Conservation (phyloP, 768 basidiomycete species). For the Boletales sp. region DNA sequence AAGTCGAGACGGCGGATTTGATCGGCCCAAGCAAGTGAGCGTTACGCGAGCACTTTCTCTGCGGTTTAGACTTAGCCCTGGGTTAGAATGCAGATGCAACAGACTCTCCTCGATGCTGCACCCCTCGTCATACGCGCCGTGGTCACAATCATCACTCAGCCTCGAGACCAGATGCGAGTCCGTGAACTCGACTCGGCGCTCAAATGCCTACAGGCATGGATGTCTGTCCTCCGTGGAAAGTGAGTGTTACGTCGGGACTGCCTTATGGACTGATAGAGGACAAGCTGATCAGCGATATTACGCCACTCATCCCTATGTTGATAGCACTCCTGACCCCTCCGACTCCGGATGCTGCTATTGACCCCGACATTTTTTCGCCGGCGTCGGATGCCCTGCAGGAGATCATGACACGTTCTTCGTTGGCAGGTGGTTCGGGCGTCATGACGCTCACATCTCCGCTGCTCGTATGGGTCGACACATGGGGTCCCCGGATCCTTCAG, state of each 20-base stretch:
- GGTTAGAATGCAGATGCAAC: slow-evolving; percentile 56
- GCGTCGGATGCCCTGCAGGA: slow-evolving; percentile 75
- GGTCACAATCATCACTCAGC: slow-evolving; percentile 48
- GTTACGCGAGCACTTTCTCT: slow-evolving; percentile 8
- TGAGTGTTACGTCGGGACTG: slow-evolving; percentile 31
- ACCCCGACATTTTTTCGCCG: slow-evolving; percentile 55
- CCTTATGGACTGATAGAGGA: neutral
- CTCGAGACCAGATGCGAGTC: slow-evolving; percentile 26
- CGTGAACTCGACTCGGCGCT: slow-evolving; percentile 66
- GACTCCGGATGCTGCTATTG: slow-evolving; percentile 31
- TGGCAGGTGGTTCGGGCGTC: slow-evolving; percentile 66
- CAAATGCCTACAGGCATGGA: slow-evolving; percentile 83
- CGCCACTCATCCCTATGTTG: slow-evolving; percentile 64
- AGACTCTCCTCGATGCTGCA: slow-evolving; percentile 63
- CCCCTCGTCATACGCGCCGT: slow-evolving; percentile 73
- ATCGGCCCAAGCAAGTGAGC: slow-evolving; percentile 68
- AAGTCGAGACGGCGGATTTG: slow-evolving; percentile 72
- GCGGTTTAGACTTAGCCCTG: slow-evolving; percentile 6
- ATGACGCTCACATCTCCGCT: slow-evolving; percentile 81
- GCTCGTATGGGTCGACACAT: slow-evolving; percentile 67
- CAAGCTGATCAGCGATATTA: slow-evolving; percentile 56
- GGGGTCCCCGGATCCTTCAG: slow-evolving; percentile 47
- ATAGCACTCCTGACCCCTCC: slow-evolving; percentile 41
- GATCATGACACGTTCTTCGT: slow-evolving; percentile 68
- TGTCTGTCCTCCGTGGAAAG: slow-evolving; percentile 65